Conservation (phyloP, 768 basidiomycete genomes). For the Boletellus emodensis region DNA sequence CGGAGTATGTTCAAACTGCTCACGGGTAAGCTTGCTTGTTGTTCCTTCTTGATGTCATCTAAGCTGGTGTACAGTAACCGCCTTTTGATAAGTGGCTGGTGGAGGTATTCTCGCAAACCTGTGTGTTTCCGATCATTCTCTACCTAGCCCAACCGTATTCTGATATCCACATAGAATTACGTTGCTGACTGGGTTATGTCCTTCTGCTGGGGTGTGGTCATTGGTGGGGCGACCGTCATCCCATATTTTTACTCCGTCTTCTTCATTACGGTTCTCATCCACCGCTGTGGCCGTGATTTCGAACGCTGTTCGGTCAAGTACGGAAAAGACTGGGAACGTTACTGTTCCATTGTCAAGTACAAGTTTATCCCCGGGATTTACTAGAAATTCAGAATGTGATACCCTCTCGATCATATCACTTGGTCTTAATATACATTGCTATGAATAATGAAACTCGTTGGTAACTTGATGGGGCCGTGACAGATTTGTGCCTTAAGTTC, state of each 20-base stretch:
- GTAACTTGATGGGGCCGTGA: neutral
- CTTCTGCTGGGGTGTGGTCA: conserved; percentile 78
- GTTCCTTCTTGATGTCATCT: conserved; percentile 2
- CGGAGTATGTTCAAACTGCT: conserved; percentile 87
- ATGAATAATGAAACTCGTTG: neutral
- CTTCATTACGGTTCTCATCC: conserved; percentile 90
- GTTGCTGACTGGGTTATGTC: conserved; percentile 89
- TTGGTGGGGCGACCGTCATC: conserved; percentile 74
- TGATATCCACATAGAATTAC: conserved; percentile 61
- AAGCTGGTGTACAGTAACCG: conserved; percentile 59
- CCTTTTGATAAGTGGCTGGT: conserved; percentile 89
- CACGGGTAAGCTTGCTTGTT: conserved; percentile 60
- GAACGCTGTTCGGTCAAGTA: conserved; percentile 92
- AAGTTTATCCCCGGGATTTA: conserved; percentile 89
- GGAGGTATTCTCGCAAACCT: conserved; percentile 92
- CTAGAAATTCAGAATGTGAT: conserved; percentile 44
- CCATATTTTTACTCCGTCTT: conserved; percentile 97
- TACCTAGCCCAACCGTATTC: neutral
- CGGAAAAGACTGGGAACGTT: conserved; percentile 91
- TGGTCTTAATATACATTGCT: neutral
- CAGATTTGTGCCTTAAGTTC: neutral
- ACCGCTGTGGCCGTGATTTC: conserved; percentile 91
- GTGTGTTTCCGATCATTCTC: conserved; percentile 39
- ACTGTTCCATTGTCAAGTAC: conserved; percentile 83
- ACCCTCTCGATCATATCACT: conserved; percentile 9